Evolutionary conservation across 148 eudicot genomes (phyloP).

Genomic region (Vaccinium myrtillus): DNA sequence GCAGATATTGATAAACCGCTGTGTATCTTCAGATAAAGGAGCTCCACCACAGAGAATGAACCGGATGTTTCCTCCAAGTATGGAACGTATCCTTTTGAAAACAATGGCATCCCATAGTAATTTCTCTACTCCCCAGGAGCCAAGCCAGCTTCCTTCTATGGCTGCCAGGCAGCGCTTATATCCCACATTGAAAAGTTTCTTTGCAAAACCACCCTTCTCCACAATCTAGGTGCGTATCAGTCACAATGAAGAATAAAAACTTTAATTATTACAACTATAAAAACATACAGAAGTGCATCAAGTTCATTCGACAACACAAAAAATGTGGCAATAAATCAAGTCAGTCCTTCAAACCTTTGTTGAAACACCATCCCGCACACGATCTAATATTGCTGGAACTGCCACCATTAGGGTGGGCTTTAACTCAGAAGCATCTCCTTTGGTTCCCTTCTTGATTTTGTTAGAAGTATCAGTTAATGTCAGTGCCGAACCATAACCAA

Average conservation of each 20-base stretch:
- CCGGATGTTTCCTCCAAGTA: constrained; percentile 87
- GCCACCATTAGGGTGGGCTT: constrained; percentile 92
- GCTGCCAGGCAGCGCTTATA: constrained; percentile 74
- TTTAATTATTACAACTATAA: neutral
- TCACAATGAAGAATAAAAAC: neutral
- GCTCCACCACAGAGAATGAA: constrained; percentile 99
- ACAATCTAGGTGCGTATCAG: constrained; percentile 51
- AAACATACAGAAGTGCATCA: neutral
- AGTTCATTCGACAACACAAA: neutral
- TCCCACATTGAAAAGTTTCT: constrained; percentile 65
- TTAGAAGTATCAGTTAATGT: constrained; percentile 91
- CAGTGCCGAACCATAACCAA: constrained; percentile 87
- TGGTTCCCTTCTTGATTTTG: constrained; percentile 93
- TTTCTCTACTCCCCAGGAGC: constrained; percentile 87
- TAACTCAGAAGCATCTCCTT: constrained; percentile 78
- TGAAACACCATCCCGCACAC: constrained; percentile 90
- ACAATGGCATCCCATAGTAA: constrained; percentile 72
- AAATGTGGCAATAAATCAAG: constrained; percentile 8
- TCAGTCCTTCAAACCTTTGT: constrained; percentile 56
- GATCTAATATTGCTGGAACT: constrained; percentile 94
- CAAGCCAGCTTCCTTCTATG: constrained; percentile 91
- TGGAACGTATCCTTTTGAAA: constrained; percentile 65
- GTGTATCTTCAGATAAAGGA: constrained; percentile 90
- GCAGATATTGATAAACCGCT: constrained; percentile 91
- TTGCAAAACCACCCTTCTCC: constrained; percentile 68